Evolutionary conservation across 2,329 filamentous ascomycete genomes (phyloP).

Genomic region (Raffaelea ambrosiae): DNA sequence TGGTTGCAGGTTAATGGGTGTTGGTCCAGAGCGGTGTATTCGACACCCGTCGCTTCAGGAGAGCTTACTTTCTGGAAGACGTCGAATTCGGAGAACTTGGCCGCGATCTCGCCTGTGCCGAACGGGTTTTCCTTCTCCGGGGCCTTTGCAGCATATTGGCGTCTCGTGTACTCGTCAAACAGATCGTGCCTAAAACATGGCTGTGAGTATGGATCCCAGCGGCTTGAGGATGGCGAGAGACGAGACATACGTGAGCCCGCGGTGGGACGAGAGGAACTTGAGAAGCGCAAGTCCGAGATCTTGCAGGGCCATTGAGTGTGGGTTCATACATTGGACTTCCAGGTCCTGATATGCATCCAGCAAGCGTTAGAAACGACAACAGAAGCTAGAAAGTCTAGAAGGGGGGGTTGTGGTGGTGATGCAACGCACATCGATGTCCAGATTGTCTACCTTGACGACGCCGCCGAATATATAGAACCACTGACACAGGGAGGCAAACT

Average conservation of each 20-base stretch:
- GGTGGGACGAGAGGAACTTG: slow-evolving; percentile 89
- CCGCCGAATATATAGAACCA: slow-evolving; percentile 89
- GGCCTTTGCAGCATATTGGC: slow-evolving; percentile 78
- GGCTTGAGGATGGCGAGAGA: neutral
- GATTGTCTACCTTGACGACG: slow-evolving; percentile 77
- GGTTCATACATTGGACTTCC: slow-evolving; percentile 80
- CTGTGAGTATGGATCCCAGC: neutral
- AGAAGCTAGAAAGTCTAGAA: neutral
- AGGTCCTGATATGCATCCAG: slow-evolving; percentile 53
- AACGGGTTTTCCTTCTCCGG: slow-evolving; percentile 70
- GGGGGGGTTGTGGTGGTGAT: neutral
- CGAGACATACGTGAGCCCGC: slow-evolving; percentile 69
- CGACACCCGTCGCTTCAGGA: no score
- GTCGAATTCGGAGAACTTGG: slow-evolving; percentile 73
- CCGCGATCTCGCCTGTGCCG: slow-evolving; percentile 63
- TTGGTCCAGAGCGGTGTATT: slow-evolving; percentile 23
- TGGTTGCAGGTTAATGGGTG: neutral
- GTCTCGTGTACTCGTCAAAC: slow-evolving; percentile 87
- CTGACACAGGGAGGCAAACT: slow-evolving; percentile 89
- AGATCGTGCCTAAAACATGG: slow-evolving; percentile 60
- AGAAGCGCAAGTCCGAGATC: slow-evolving; percentile 80
- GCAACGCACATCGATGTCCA: slow-evolving; percentile 73
- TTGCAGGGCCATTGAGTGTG: slow-evolving; percentile 63
- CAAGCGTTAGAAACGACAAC: neutral
- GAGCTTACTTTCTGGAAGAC: slow-evolving; percentile 65